These are phyloP conservation scores for Butyriboletus appendiculatus DNA, from an alignment of 1,284 basidiomycete genomes.

Conservation along the genomic window DNA sequence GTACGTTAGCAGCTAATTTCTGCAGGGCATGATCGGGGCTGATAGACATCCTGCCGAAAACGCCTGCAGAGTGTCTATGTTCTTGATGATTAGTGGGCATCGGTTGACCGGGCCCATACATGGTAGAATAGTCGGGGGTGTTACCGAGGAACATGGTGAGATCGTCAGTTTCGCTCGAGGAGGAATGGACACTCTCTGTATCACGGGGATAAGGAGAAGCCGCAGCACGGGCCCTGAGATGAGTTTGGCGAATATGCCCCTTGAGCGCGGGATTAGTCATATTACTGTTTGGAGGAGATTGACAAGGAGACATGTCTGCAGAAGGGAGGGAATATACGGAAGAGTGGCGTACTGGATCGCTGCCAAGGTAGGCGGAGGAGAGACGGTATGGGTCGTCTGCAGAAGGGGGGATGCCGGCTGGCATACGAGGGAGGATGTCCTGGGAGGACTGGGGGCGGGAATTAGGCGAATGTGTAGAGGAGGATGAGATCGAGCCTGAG, in stretches of 20 bases:
- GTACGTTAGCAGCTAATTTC: slow-evolving; percentile 83
- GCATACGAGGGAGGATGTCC: slow-evolving; percentile 54
- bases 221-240: slow-evolving; percentile 73
- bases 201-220: slow-evolving; percentile 82
- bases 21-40: slow-evolving; percentile 76
- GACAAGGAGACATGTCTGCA: slow-evolving; percentile 48
- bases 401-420: slow-evolving; percentile 48
- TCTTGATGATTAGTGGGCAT: slow-evolving; percentile 58
- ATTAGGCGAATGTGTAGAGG: slow-evolving; percentile 65
- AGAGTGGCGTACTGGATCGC: slow-evolving; percentile 49
- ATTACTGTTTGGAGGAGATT: slow-evolving; percentile 73
- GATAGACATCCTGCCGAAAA: slow-evolving; percentile 74
- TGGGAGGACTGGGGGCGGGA: slow-evolving; percentile 78
- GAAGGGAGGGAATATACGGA: slow-evolving; percentile 46
- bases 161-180: slow-evolving; percentile 83
- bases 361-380: slow-evolving; percentile 53
- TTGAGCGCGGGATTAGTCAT: slow-evolving; percentile 70
- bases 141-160: slow-evolving; percentile 71
- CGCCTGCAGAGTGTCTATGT: slow-evolving; percentile 61
- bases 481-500: slow-evolving; percentile 74
- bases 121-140: slow-evolving; percentile 59
- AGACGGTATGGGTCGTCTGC: slow-evolving; percentile 69
- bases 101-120: slow-evolving; percentile 51
- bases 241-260: slow-evolving; percentile 68
- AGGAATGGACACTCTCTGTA: slow-evolving; percentile 81